A percentile compares a stretch with the other conserved stretches of the same genome.
These are phyloP conservation scores for Lithohypha guttulata DNA, from an alignment of 2,329 filamentous ascomycete species.

Conservation along the genomic window DNA sequence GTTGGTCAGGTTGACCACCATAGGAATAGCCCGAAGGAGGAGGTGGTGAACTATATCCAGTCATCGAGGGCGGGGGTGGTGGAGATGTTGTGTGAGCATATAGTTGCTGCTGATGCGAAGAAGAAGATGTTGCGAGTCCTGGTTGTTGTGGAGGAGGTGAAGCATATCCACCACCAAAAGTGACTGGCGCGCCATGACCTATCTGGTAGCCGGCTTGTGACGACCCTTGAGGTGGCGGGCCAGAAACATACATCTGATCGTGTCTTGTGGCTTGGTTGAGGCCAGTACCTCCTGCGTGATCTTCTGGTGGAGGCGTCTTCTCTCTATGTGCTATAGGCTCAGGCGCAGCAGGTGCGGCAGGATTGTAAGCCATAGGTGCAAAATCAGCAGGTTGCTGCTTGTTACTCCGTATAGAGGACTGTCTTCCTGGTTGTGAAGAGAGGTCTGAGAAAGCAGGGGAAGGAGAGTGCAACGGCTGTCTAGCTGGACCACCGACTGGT, in stretches of 20 bases:
- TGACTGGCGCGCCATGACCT: slow-evolving; percentile 9
- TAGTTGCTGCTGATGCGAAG: slow-evolving; percentile 3
- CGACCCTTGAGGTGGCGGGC: slow-evolving; percentile 13
- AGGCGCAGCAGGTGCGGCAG: slow-evolving; percentile 53
- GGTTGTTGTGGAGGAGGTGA: slow-evolving; percentile 12
- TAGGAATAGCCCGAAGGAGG: slow-evolving; percentile 8
- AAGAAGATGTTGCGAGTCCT: slow-evolving; percentile 10
- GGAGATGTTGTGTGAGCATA: slow-evolving; percentile 16
- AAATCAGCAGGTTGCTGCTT: slow-evolving; percentile 21
- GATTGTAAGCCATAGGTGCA: slow-evolving; percentile 52
- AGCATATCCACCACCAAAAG: slow-evolving; percentile 8
- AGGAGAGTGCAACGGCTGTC: slow-evolving; percentile 9
- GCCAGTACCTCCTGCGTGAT: slow-evolving; percentile 40
- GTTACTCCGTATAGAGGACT: slow-evolving; percentile 9
- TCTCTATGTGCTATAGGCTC: slow-evolving; percentile 55
- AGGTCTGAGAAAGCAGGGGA: slow-evolving; percentile 12
- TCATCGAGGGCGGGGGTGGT: slow-evolving; percentile 6
- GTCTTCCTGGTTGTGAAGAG: slow-evolving; percentile 6
- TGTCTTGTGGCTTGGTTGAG: slow-evolving; percentile 32
- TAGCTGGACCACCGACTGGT: slow-evolving; percentile 2
- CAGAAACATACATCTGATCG: slow-evolving; percentile 27
- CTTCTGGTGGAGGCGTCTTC: slow-evolving; percentile 53
- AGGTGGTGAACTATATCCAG: slow-evolving; percentile 24
- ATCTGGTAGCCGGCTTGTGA: slow-evolving; percentile 12
- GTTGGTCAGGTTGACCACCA: slow-evolving; percentile 5